A percentile compares a stretch with the other conserved stretches of the same genome.
Conservation (phyloP, 2,329 filamentous ascomycete genomes). For the Aspergillus flavus region DNA sequence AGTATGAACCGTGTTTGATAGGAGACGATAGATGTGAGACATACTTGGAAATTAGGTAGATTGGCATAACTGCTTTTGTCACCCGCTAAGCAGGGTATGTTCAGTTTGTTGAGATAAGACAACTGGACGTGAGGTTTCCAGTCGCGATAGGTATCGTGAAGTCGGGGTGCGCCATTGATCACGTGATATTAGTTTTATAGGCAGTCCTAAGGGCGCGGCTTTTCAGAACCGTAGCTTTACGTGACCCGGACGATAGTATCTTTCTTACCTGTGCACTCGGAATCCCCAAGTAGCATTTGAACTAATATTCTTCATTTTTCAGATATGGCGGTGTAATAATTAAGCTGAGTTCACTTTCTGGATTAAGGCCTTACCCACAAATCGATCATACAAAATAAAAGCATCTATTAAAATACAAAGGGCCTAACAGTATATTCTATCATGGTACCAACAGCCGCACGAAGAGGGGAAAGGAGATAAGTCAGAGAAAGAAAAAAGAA, state of each 20-base stretch:
- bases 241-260: neutral
- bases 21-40: neutral
- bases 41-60: constrained; percentile 48
- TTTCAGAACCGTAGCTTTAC: neutral
- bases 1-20: neutral
- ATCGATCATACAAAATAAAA: constrained; percentile 11
- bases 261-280: neutral
- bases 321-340: neutral
- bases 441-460: constrained; percentile 17
- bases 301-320: neutral
- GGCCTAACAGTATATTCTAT: constrained; percentile 24
- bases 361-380: constrained; percentile 13
- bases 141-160: neutral
- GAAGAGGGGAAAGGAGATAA: constrained; percentile 9
- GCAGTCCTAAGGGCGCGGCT: neutral
- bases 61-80: constrained; percentile 21
- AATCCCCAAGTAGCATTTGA: neutral
- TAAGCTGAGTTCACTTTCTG: constrained; percentile 24
- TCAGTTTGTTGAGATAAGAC: neutral
- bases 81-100: constrained; percentile 2
- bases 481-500: constrained; percentile 3
- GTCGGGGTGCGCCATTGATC: neutral
- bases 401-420: constrained; percentile 24
- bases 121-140: neutral
- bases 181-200: neutral